These are phyloP conservation scores for Mrakia blollopis DNA, from an alignment of 768 basidiomycete species.

Conservation along the genomic window DNA sequence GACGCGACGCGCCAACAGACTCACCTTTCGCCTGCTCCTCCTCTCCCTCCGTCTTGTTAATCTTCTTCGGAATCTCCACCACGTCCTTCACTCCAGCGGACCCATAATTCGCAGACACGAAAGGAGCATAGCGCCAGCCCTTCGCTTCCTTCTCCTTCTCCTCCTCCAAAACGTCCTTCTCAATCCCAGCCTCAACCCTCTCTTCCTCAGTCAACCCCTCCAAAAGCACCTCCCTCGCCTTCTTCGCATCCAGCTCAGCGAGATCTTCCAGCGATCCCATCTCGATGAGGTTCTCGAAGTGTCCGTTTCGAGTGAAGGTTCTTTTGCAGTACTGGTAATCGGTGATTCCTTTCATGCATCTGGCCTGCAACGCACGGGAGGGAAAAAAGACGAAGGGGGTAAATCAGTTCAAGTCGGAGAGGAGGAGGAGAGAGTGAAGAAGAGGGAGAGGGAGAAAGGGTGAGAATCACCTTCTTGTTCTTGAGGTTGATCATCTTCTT, in stretches of 20 bases:
- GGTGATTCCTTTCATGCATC: not conserved
- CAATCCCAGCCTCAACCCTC: not conserved
- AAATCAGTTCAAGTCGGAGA: too few species aligned
- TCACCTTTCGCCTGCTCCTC: not conserved
- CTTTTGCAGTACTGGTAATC: not conserved
- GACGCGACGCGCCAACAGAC: not conserved
- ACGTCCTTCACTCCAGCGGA: not conserved
- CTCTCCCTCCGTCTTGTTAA: not conserved
- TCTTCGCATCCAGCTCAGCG: not conserved
- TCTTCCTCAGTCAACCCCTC: not conserved
- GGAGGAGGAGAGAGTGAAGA: not conserved
- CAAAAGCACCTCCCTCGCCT: not conserved
- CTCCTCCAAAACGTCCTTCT: not conserved
- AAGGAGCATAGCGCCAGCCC: conserved; percentile 1
- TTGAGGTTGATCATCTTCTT: not conserved
- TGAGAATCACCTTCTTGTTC: not conserved
- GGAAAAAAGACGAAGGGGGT: too few species aligned
- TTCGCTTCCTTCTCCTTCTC: not conserved
- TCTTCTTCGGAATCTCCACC: not conserved
- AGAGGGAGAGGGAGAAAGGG: not conserved
- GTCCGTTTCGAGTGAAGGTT: not conserved
- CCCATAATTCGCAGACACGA: not conserved
- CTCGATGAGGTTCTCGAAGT: not conserved
- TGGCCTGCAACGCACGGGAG: too few species aligned
- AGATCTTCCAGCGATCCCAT: not conserved